Base-by-base conservation (phyloP, 345 rosid genomes). In the Mangifera indica region DNA sequence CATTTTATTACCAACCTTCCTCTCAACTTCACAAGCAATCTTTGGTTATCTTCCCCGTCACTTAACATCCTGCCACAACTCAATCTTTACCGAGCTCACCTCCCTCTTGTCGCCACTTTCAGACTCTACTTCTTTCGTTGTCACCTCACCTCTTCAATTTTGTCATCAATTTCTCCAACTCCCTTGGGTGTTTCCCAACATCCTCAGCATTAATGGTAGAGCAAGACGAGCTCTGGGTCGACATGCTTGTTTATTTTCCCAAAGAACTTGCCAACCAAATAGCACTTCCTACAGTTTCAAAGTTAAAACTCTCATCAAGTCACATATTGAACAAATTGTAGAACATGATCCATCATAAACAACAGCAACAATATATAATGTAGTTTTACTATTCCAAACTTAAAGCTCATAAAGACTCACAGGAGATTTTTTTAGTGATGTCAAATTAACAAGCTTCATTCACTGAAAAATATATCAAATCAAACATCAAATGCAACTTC, bases 181-280 rank as follows among this genome's bases (percentile, higher is more conserved):
- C n/a, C n/a, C n/a, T n/a, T n/a, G n/a, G n/a, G n/a, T n/a, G n/a
- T n/a, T n/a, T n/a, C n/a, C 87, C 92, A 14, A 81, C 88, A 68
- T 93, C 97, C 69, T 77, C 85, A 58, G 67, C 32, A 21, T 68
- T 78, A 48, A 52, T 77, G 26, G 77, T 82, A 0, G 76, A 76
- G 69, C 67, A 84, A 49, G 87, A 79, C 2, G 85, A 66, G 54
- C 79, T 74, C 20, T 77, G 81, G 0, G 83, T 64, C 0, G 74
- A 73, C 24, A 78, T 46, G 63, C 87, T 80, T 20, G 84, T 79
- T 20, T 89, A 74, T 81, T 89, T 93, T 34, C 76, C 86, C 53
- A 79, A 80, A 37, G 79, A 87, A 77, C 74, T 73, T n/a, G 77
- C 86, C 93, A 91, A 29, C 10, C 45, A 52, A 48, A 48, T 25